Conservation (phyloP, 106 monocot genomes). For the Allium cepa region DNA sequence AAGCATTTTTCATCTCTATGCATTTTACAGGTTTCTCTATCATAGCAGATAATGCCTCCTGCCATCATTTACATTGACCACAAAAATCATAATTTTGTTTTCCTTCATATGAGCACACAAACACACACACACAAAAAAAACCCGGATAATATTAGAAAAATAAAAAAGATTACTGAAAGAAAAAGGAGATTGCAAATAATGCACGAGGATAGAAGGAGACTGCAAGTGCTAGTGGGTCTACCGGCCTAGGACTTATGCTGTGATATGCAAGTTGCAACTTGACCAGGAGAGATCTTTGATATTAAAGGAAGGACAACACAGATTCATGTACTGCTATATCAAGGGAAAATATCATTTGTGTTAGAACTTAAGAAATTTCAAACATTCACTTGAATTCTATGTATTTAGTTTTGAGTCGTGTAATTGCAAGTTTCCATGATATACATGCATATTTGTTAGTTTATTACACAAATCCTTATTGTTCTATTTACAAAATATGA, state of each 20-base stretch:
- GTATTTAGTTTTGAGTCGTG: too few species aligned
- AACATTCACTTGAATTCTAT: too few species aligned
- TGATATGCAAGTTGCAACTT: slow-evolving; percentile 88
- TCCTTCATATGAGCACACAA: slow-evolving; percentile 65
- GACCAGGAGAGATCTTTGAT: slow-evolving; percentile 66
- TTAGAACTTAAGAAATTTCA: too few species aligned
- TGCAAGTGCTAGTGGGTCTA: slow-evolving; percentile 50
- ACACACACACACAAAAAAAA: slow-evolving; percentile 15
- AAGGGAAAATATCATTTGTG: too few species aligned
- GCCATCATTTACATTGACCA: slow-evolving; percentile 48
- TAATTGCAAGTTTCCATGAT: too few species aligned
- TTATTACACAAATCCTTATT: too few species aligned
- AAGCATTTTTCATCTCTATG: too few species aligned
- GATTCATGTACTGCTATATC: too few species aligned
- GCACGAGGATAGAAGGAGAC: slow-evolving; percentile 40
- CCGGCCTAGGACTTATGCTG: slow-evolving; percentile 38
- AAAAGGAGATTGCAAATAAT: neutral
- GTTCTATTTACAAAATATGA: too few species aligned
- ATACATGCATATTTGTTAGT: too few species aligned
- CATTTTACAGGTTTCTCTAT: too few species aligned
- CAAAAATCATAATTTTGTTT: slow-evolving; percentile 41
- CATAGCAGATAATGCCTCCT: slow-evolving; percentile 10
- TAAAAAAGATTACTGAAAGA: neutral
- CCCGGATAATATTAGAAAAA: neutral
- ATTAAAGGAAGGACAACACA: slow-evolving; percentile 34